Evolutionary conservation across 2,329 filamentous ascomycete genomes (phyloP), one percentile per base, ranked within the genome.

Genomic region (Penicillium sumatraense): DNA sequence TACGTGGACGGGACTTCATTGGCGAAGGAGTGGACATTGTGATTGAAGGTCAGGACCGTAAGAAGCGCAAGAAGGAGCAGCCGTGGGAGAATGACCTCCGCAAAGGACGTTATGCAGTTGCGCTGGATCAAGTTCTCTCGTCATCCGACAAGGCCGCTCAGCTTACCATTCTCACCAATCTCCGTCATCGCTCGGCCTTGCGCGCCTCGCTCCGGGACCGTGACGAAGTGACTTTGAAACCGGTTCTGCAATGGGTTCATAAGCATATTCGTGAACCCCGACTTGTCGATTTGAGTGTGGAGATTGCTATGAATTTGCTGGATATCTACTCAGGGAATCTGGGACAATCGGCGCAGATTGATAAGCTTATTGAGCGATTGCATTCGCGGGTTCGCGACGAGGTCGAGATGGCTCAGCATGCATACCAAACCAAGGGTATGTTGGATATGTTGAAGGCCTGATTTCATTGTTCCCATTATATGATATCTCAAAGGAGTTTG

Each of bases 1-100:
- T 86, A 18, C 79, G 87, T 55, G 88, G 88, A 16, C 87, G 92
- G 57, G 91, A 97, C 68, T 89, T 92, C 68, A 83, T 89, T 18
- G 93, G 91, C 61, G 91, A 96, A 72, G 89, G 87, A 41, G 89
- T 88, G 21, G 92, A 97, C 69, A 92, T 97, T 51, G 85, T 96
- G 64, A 93, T 98, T 65, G 89, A 93, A 47, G 85, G 86, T 38
- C 72, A 72, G 49, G 86, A 89, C 36, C 78, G 79, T 47, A 81
- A 82, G 57, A 86, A 84, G 68, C 79, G 79, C 49, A 88, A 86
- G 71, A 86, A 85, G 67, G 84, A 90, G 64, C 86, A 87, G 44
- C 69, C 77, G 5, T 99, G 95, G 93, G 93, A 97, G 72, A 81
- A 83, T 56, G 87, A 91, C 61, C 81, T 98, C 54, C 87, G 93